Percentiles rank a stretch among this genome's conserved stretches.
Conservation (phyloP, 495 filamentous ascomycete genomes). For the Hyaloscypha variabilis region DNA sequence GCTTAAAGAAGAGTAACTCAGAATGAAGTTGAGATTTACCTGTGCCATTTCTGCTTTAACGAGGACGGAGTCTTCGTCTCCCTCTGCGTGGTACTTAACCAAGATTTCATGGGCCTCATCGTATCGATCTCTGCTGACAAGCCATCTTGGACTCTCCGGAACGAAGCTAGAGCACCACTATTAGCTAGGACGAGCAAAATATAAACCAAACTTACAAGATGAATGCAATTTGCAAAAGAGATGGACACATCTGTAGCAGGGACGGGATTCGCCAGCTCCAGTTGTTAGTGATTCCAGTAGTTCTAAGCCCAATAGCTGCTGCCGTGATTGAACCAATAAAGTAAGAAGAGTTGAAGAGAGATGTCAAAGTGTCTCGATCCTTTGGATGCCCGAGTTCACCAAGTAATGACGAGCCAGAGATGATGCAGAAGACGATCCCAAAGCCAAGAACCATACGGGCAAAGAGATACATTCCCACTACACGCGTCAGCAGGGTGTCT, state of each 20-base stretch:
- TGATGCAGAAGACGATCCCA: constrained; percentile 66
- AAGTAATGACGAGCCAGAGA: constrained; percentile 64
- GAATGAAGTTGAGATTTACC: no score
- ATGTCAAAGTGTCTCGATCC: constrained; percentile 65
- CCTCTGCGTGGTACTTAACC: constrained; percentile 60
- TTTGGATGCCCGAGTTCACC: constrained; percentile 69
- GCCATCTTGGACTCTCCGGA: constrained; percentile 58
- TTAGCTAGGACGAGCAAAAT: background rate
- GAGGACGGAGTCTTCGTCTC: constrained; percentile 51
- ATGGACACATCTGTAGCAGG: constrained; percentile 24
- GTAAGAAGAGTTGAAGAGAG: constrained; percentile 67
- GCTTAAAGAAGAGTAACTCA: no score
- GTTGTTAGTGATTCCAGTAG: constrained; percentile 17
- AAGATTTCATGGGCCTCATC: constrained; percentile 57
- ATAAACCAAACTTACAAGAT: constrained; percentile 17
- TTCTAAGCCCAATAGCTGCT: constrained; percentile 24
- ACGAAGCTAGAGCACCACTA: constrained; percentile 29
- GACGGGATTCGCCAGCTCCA: constrained; percentile 30
- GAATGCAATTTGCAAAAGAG: constrained; percentile 22
- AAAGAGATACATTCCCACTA: constrained; percentile 60
- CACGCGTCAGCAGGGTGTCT: background rate
- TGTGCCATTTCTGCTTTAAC: constrained; percentile 57
- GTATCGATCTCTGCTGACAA: constrained; percentile 60
- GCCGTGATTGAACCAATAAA: constrained; percentile 45
- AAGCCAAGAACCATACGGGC: constrained; percentile 68